phyloP scores from a whole-genome alignment of 2,329 filamentous ascomycete species.

The Gnomoniopsis sp. region DNA sequence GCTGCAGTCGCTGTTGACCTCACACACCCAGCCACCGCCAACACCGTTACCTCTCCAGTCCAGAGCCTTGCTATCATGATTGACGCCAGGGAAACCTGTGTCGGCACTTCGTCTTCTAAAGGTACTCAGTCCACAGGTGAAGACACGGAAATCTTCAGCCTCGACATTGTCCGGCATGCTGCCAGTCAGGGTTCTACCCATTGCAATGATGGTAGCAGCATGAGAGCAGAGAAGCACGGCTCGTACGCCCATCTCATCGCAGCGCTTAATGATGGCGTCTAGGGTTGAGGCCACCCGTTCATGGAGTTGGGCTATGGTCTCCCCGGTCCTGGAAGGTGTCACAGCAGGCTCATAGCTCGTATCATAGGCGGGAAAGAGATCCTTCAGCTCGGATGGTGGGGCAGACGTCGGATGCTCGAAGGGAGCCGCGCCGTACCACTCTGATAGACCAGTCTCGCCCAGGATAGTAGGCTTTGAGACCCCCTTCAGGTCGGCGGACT shows the following conservation, averaged over 20 bases:
- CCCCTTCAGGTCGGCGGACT: slow-evolving; percentile 22
- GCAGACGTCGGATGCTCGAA: slow-evolving; percentile 85
- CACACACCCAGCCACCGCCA: slow-evolving; percentile 75
- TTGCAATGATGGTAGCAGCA: slow-evolving; percentile 83
- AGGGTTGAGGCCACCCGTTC: slow-evolving; percentile 71
- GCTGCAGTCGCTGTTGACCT: slow-evolving; percentile 77
- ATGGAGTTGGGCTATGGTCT: slow-evolving; percentile 77
- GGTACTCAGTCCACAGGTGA: slow-evolving; percentile 75
- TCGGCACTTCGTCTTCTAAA: slow-evolving; percentile 38
- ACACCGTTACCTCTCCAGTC: slow-evolving; percentile 63
- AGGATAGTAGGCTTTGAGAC: slow-evolving; percentile 35
- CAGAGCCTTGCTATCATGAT: slow-evolving; percentile 20
- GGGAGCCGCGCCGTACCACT: slow-evolving; percentile 87
- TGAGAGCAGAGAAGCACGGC: slow-evolving; percentile 82
- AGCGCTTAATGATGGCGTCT: slow-evolving; percentile 65
- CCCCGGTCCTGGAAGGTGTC: slow-evolving; percentile 68
- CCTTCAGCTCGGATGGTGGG: slow-evolving; percentile 55
- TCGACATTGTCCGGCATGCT: slow-evolving; percentile 67
- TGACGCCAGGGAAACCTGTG: slow-evolving; percentile 2
- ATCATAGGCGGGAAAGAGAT: slow-evolving; percentile 65
- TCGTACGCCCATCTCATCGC: slow-evolving; percentile 67
- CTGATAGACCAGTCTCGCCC: slow-evolving; percentile 61
- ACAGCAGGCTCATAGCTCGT: slow-evolving; percentile 59
- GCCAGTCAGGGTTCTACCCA: slow-evolving; percentile 80
- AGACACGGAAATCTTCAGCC: slow-evolving; percentile 79